Evolutionary conservation across 1,284 basidiomycete genomes (phyloP), one percentile per base, ranked within the genome.

Genomic region (Trichosporon ovoides): DNA sequence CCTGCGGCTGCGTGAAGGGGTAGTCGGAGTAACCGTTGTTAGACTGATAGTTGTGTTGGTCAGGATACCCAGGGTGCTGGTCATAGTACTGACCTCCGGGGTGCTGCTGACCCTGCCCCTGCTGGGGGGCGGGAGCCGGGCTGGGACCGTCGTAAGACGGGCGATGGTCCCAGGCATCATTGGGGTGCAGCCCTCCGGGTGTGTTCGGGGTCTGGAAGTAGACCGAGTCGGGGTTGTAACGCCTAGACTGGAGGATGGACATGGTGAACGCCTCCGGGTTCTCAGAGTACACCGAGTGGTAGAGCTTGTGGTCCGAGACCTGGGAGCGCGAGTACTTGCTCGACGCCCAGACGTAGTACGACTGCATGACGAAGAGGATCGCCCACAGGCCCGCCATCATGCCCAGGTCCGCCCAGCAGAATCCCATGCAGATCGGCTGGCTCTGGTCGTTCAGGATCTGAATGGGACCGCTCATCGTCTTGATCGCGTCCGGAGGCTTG

Each of bases 391-490:
- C 88, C 19, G 82, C 87, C 90, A 95, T 93, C 62, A 95, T 79
- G 36, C 92, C 92, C 16, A 95, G 79, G 70, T 89, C 87, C 6
- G 89, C 87, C 90, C 90, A 95, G 7, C 90, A 81, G 71, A 95
- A 92, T 55, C 93, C 87, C 53, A 86, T 81, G 77, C 92, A 95
- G 16, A 95, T 80, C 1, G 82, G 84, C 49, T 85, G 75, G 9
- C 83, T 85, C 74, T 88, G 83, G 22, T 66, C 61, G 12, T 55
- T 55, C 9, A 73, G 63, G 3, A 68, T 70, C 28, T 63, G 51
- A 20, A 61, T 66, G 9, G 61, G 60, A 11, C 62, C 59, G 1
- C 63, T 55, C 12, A 76, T 73, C 12, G 79, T 77, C 24, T 75
- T 65, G 57, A 73, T 68, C 43, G 74, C 59, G 19, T 65, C 62